A percentile compares a stretch with the other conserved stretches of the same genome.
These are phyloP conservation scores for Geosmithia morbida DNA, from an alignment of 2,329 filamentous ascomycete genomes.

Conservation along the genomic window DNA sequence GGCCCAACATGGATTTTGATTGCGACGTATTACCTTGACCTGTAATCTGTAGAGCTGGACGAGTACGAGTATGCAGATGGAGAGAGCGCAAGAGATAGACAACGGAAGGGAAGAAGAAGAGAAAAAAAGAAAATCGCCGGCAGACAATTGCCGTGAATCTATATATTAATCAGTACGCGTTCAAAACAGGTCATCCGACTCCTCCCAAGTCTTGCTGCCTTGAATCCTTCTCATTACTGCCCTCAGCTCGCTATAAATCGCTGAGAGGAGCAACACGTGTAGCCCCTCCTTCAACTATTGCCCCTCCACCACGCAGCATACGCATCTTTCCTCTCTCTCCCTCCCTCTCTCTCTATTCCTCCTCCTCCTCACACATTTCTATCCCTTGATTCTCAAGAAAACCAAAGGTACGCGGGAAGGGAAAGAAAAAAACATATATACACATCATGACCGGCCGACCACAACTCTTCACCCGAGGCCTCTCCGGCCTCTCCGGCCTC, in stretches of 20 bases:
- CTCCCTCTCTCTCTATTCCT: not conserved
- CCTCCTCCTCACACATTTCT: no score
- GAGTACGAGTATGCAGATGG: no score
- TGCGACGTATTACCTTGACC: not conserved
- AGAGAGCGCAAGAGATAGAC: no score
- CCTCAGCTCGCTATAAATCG: not conserved
- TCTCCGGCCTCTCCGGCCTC: slow-evolving; percentile 49
- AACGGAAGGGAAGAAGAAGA: no score
- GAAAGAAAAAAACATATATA: not conserved
- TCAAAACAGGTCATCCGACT: no score
- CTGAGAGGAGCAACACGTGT: not conserved
- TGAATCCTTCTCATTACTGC: no score
- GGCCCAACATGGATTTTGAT: not conserved
- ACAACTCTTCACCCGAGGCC: slow-evolving; percentile 45
- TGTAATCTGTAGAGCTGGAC: not conserved
- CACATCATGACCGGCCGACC: slow-evolving; percentile 40
- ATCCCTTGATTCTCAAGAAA: no score
- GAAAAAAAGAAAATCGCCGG: no score
- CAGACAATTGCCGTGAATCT: no score
- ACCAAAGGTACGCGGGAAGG: not conserved
- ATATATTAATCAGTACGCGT: no score
- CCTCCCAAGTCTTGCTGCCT: no score
- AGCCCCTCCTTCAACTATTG: not conserved
- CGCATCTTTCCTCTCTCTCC: not conserved
- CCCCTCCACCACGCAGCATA: not conserved